Evolutionary conservation across 2,329 filamentous ascomycete genomes (phyloP).

Genomic region (Lachnellula cervina): DNA sequence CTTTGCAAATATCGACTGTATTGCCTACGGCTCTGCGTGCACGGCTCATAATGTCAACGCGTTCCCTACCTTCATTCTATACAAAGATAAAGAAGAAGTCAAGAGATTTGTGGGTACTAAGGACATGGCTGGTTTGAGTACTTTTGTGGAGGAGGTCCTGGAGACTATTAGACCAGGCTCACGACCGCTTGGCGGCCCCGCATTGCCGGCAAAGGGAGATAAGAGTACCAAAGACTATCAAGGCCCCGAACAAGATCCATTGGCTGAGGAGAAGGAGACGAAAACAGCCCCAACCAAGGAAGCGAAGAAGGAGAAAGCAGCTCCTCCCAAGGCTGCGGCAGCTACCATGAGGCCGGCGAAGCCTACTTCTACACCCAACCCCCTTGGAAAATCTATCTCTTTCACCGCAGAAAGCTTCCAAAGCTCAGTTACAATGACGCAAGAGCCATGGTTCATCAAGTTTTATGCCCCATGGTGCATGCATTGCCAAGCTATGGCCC

Average conservation of each 20-base stretch:
- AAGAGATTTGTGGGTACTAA: slow-evolving; percentile 63
- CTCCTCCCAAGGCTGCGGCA: slow-evolving; percentile 29
- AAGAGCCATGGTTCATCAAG: slow-evolving; percentile 97
- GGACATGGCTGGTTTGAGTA: slow-evolving; percentile 60
- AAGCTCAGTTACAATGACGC: slow-evolving; percentile 74
- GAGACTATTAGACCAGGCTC: slow-evolving; percentile 78
- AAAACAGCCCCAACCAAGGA: slow-evolving; percentile 11
- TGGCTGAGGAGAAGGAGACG: slow-evolving; percentile 21
- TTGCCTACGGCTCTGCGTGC: slow-evolving; percentile 78
- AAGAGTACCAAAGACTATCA: slow-evolving; percentile 32
- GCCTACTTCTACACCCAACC: slow-evolving; percentile 61
- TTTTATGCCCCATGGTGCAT: slow-evolving; percentile 98
- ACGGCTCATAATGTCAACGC: slow-evolving; percentile 57
- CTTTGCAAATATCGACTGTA: slow-evolving; percentile 81
- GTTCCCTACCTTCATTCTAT: slow-evolving; percentile 76
- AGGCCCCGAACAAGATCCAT: slow-evolving; percentile 12
- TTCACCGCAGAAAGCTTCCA: slow-evolving; percentile 85
- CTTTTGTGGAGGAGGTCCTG: slow-evolving; percentile 69
- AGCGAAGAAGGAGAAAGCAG: not conserved
- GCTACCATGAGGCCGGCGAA: slow-evolving; percentile 41
- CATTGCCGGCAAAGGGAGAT: slow-evolving; percentile 68
- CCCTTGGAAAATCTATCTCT: slow-evolving; percentile 66
- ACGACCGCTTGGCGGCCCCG: slow-evolving; percentile 51
- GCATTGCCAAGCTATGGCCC: slow-evolving; percentile 89
- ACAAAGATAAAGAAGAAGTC: slow-evolving; percentile 67